These are phyloP conservation scores for Phaseolus lunatus DNA, from an alignment of 306 rosid genomes.

Conservation along the genomic window DNA sequence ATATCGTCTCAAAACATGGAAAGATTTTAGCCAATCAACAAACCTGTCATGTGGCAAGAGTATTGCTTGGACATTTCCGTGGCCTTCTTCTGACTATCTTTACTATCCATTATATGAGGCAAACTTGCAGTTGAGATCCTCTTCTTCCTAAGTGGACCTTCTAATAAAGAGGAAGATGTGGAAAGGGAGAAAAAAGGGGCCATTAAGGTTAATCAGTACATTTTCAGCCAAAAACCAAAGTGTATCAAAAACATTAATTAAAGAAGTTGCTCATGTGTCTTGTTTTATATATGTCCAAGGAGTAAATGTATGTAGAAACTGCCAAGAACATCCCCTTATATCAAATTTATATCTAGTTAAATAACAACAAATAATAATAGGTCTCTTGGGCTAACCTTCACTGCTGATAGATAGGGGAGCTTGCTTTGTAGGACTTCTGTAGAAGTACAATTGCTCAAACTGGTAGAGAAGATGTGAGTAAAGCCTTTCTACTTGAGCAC, in stretches of 20 bases:
- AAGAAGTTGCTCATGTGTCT: constrained; percentile 19
- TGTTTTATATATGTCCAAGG: background rate
- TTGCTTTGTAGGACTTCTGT: constrained; percentile 39
- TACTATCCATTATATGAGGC: constrained; percentile 11
- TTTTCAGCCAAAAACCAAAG: constrained; percentile 15
- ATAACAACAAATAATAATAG: constrained; percentile 16
- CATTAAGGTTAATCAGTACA: background rate
- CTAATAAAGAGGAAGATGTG: background rate
- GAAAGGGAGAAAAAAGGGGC: background rate
- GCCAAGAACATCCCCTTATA: constrained; percentile 14
- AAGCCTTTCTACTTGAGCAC: constrained; percentile 50
- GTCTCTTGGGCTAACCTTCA: constrained; percentile 38
- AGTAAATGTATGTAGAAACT: constrained; percentile 27
- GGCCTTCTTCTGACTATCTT: constrained; percentile 20
- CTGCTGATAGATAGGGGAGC: constrained; percentile 1
- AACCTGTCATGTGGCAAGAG: constrained; percentile 47
- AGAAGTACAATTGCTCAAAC: constrained; percentile 54
- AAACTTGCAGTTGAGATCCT: constrained; percentile 7
- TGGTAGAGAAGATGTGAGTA: constrained; percentile 48
- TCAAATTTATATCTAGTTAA: background rate
- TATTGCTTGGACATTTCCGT: constrained; percentile 1
- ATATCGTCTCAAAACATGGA: background rate
- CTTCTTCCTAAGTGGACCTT: constrained; percentile 44
- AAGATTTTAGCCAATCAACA: constrained; percentile 13
- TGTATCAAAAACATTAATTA: constrained; percentile 27